Percentiles rank a stretch among this genome's conserved stretches.
Conservation (phyloP, 1,284 basidiomycete genomes). For the Mrakiaceae sp. region DNA sequence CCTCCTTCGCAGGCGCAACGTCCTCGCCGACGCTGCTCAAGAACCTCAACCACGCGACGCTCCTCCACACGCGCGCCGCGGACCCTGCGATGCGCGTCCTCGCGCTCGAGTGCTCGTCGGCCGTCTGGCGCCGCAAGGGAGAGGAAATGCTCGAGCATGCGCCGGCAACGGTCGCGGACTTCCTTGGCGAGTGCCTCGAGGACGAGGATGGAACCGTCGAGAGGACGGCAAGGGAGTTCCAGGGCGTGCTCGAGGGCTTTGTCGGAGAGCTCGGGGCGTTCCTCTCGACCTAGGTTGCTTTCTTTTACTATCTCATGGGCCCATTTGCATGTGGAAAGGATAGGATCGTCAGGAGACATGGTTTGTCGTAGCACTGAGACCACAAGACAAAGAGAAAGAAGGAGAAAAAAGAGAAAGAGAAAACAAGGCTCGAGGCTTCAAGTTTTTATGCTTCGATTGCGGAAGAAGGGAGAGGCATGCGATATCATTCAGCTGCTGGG, state of each 20-base stretch:
- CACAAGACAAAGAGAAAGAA: background rate
- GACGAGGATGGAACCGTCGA: slow-evolving; percentile 39
- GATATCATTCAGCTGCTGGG: no score
- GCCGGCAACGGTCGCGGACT: slow-evolving; percentile 41
- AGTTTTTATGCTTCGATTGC: no score
- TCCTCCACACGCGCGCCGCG: slow-evolving; percentile 78
- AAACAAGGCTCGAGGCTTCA: no score
- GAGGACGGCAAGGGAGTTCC: slow-evolving; percentile 33
- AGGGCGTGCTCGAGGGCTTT: slow-evolving; percentile 35
- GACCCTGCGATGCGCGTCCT: slow-evolving; percentile 52
- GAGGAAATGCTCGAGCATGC: slow-evolving; percentile 49
- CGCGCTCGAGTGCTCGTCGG: slow-evolving; percentile 56
- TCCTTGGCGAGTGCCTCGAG: slow-evolving; percentile 40
- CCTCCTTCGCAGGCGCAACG: slow-evolving; percentile 46
- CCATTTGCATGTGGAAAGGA: no score
- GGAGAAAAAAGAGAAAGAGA: background rate
- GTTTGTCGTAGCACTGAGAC: no score
- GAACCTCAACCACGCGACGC: slow-evolving; percentile 64
- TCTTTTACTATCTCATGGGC: background rate
- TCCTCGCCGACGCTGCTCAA: slow-evolving; percentile 55
- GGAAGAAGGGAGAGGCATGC: no score
- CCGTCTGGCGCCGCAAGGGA: slow-evolving; percentile 55
- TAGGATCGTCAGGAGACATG: no score
- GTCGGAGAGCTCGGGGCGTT: slow-evolving; percentile 36
- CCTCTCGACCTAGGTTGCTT: slow-evolving; percentile 16